Conservation (phyloP, 1,284 basidiomycete genomes). For the Ganoderma meredithae region DNA sequence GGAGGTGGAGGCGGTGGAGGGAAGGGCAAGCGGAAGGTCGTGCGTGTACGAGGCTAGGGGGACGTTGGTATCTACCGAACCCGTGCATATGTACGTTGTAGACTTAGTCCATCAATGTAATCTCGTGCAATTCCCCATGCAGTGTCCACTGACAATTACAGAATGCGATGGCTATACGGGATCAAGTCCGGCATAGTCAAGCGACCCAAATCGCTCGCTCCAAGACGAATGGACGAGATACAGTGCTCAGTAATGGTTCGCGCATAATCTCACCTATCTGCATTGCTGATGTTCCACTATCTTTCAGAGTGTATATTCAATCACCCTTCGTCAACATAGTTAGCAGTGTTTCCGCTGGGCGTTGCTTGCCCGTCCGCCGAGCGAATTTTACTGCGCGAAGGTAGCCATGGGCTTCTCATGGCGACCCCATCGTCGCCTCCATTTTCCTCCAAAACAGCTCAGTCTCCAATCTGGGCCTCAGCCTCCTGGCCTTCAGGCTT, state of each 20-base stretch:
- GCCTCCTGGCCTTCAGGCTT: no score
- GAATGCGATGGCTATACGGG: not conserved
- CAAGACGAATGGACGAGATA: no score
- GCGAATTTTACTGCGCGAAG: no score
- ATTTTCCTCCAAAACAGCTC: no score
- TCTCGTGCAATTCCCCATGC: conserved; percentile 8
- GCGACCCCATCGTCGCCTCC: no score
- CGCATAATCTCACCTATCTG: not conserved
- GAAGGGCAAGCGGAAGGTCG: conserved; percentile 82
- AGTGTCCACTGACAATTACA: not conserved
- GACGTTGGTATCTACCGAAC: not conserved
- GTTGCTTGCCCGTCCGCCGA: no score
- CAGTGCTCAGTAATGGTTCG: not conserved
- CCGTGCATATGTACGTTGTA: conserved; percentile 29
- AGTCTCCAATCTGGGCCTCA: no score
- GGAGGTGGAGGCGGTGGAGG: conserved; percentile 50
- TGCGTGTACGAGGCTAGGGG: conserved; percentile 68
- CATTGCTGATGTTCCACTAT: not conserved
- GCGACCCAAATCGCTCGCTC: no score
- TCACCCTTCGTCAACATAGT: not conserved
- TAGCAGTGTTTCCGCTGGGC: no score
- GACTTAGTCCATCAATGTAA: conserved; percentile 29
- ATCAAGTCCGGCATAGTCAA: not conserved
- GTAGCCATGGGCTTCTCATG: no score
- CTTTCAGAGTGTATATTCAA: not conserved